Base-by-base conservation (phyloP, 306 rosid genomes). In the Acacia crassicarpa region DNA sequence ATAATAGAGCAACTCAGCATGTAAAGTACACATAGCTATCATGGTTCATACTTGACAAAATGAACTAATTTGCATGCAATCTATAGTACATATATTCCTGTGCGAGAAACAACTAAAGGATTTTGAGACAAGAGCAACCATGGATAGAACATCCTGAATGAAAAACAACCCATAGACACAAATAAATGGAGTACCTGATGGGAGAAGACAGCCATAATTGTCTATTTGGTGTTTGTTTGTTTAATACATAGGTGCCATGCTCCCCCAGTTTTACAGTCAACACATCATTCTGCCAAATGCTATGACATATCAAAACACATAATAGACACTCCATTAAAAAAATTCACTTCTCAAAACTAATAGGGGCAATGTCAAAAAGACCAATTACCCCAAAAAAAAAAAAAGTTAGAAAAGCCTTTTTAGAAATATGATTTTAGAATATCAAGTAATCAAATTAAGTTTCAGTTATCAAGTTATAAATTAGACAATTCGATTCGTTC, bases 151-250 rank as follows among this genome's bases (percentile, higher is more conserved):
- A 65, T 33, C 65, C 35, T 74, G 27, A 65, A 56, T 0, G 65
- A 76, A 14, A 54, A 14, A 56, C 40, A 72, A 44, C 10, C 4
- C 32, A 74, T 5, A 68, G 49, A 40, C 35, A 40, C 74, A 48
- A 69, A 48, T 35, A n/a, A 82, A 81, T 30, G 32, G 32, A 30
- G 32, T 87, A 92, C 98, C 98, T 95, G 83, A 91, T 78, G 0
- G 95, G 93, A 75, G 95, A 91, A 67, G 93, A 91, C 76, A 91
- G 83, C 95, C 95, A 91, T 77, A 89, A 40, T 82, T 91, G 95
- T 63, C 95, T 89, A 61, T 91, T 91, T 27, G 91, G 95, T 9
- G 91, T 87, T 85, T 91, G 95, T 68, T 89, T 91, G 85, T 91
- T 89, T 91, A 89, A 82, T 7, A 89, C 95, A 71, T 86, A 89